A percentile compares a stretch with the other conserved stretches of the same genome.
Conservation (phyloP, 208 protist species). For the Leishmania amazonensis region DNA sequence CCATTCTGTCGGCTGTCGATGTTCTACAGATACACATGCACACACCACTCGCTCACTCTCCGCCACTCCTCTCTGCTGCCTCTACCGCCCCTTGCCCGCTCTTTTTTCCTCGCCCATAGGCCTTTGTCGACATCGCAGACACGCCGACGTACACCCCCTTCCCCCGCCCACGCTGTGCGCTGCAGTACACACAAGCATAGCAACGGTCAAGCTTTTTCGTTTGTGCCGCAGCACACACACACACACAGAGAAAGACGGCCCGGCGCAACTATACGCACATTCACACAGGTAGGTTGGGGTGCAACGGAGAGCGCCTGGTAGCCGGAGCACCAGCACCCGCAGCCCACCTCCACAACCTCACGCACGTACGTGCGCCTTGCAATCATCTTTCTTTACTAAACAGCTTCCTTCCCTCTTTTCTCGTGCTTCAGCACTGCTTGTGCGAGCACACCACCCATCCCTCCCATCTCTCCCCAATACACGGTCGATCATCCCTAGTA, state of each 20-base stretch:
- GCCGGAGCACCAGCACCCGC: neutral
- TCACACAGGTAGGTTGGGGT: neutral
- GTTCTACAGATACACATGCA: neutral
- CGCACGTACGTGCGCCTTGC: neutral
- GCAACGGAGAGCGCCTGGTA: neutral
- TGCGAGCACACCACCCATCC: neutral
- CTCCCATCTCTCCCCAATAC: neutral
- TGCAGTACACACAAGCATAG: neutral
- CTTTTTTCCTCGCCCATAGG: neutral
- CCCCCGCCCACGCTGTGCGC: no score
- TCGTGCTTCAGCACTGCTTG: neutral
- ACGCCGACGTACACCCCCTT: neutral
- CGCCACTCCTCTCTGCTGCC: neutral
- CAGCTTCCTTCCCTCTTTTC: neutral
- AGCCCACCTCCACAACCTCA: neutral
- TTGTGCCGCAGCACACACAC: no score
- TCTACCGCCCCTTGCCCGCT: neutral
- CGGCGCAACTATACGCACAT: neutral
- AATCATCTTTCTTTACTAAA: no score
- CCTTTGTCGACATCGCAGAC: neutral
- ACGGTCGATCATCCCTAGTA: neutral
- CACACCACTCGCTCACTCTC: neutral
- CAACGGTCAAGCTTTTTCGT: no score
- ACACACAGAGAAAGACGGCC: neutral
- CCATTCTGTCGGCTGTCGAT: neutral